Evolutionary conservation across 768 basidiomycete species (phyloP).

Genomic region (Tephrocybe sp.): DNA sequence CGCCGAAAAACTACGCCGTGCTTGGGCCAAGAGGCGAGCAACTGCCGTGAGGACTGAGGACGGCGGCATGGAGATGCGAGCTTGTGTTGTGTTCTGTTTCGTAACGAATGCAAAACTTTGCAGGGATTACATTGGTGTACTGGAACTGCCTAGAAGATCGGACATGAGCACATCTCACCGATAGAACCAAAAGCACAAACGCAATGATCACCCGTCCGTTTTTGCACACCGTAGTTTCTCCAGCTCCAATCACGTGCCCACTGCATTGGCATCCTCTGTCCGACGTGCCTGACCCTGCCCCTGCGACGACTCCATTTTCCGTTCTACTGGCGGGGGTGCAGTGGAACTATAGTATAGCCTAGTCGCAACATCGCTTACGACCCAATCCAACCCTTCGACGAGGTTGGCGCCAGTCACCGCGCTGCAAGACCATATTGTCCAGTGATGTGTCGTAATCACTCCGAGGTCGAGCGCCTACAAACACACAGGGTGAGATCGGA

Average conservation of each 20-base stretch:
- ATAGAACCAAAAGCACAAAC: background rate
- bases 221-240: background rate
- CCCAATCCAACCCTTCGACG: constrained; percentile 87
- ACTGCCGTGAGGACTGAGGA: background rate
- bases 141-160: constrained; percentile 3
- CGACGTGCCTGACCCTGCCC: background rate
- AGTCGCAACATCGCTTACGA: constrained; percentile 83
- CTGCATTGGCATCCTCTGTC: background rate
- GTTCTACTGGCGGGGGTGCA: constrained; percentile 9
- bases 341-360: constrained; percentile 81
- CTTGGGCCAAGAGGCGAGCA: background rate
- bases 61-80: background rate
- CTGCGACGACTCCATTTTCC: background rate
- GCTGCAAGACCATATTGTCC: constrained; percentile 90
- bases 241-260: background rate
- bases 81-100: constrained; percentile 4
- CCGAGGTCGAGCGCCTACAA: constrained; percentile 46
- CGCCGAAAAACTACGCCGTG: too few species aligned
- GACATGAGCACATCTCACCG: constrained; percentile 10
- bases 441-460: constrained; percentile 84
- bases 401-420: constrained; percentile 89
- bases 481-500: constrained; percentile 6
- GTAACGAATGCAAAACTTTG: constrained; percentile 5
- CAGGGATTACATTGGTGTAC: constrained; percentile 3
- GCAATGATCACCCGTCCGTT: background rate